Conservation (phyloP, 495 filamentous ascomycete genomes). For the Hypomontagnella monticulosa region DNA sequence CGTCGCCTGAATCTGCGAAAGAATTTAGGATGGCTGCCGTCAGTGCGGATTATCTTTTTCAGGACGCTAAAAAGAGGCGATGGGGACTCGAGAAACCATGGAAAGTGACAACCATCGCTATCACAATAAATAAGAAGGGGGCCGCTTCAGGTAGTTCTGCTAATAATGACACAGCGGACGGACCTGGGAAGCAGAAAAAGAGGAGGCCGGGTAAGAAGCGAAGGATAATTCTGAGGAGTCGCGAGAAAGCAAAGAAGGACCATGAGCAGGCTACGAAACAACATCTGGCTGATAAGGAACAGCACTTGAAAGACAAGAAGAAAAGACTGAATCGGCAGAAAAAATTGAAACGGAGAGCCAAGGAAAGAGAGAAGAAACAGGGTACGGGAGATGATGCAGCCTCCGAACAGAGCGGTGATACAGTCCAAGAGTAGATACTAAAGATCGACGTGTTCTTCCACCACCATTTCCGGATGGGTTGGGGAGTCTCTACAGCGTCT, state of each 20-base stretch:
- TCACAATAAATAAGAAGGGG: conserved; percentile 16
- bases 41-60: conserved; percentile 54
- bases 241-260: conserved; percentile 47
- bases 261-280: conserved; percentile 45
- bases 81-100: conserved; percentile 67
- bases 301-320: conserved; percentile 63
- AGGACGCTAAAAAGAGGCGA: conserved; percentile 50
- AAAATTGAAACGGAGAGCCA: conserved; percentile 61
- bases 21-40: conserved; percentile 55
- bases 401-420: conserved; percentile 18
- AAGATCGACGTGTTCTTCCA: background rate
- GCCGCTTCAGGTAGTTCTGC: conserved; percentile 5
- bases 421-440: background rate
- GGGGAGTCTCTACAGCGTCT: no score
- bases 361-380: conserved; percentile 60
- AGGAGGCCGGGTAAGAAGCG: conserved; percentile 63
- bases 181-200: conserved; percentile 47
- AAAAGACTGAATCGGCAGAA: conserved; percentile 61
- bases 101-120: conserved; percentile 56
- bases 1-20: conserved; percentile 41
- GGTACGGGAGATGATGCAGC: conserved; percentile 36
- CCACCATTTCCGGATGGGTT: background rate
- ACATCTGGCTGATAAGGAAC: conserved; percentile 53
- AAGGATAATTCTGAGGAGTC: conserved; percentile 57
- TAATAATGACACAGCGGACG: background rate